Percentiles rank a stretch among this genome's conserved stretches.
These are phyloP conservation scores for Conringia planisiliqua DNA, from an alignment of 345 rosid genomes.

Conservation along the genomic window DNA sequence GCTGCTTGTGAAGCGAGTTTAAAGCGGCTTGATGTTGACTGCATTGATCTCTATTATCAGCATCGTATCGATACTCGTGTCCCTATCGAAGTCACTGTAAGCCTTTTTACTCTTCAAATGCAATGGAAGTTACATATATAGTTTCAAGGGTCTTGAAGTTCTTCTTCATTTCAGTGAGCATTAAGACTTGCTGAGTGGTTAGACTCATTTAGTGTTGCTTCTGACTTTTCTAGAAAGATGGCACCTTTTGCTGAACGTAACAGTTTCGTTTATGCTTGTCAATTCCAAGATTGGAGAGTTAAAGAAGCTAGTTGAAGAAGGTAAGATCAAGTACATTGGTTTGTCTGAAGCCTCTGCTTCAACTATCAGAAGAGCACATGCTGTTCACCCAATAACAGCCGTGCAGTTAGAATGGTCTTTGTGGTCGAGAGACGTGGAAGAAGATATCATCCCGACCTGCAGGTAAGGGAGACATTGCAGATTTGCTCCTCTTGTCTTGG, in stretches of 20 bases:
- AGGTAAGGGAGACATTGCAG: background rate
- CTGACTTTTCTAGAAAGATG: too few relatives aligned
- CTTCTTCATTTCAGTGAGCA: too few relatives aligned
- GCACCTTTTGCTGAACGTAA: background rate
- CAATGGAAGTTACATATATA: too few relatives aligned
- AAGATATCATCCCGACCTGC: slow-evolving; percentile 42
- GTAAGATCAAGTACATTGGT: slow-evolving; percentile 66
- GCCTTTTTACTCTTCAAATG: background rate
- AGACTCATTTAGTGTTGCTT: too few relatives aligned
- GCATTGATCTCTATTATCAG: slow-evolving; percentile 62
- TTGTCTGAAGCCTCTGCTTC: slow-evolving; percentile 78
- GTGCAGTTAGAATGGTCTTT: slow-evolving; percentile 73
- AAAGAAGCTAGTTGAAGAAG: slow-evolving; percentile 69
- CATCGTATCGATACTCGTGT: slow-evolving; percentile 42
- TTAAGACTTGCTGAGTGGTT: too few relatives aligned
- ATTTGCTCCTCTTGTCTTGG: background rate
- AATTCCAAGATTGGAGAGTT: slow-evolving; percentile 47
- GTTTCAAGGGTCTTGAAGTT: too few relatives aligned
- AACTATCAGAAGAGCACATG: slow-evolving; percentile 73
- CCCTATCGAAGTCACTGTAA: slow-evolving; percentile 40
- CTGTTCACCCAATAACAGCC: slow-evolving; percentile 66
- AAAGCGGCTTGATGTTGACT: slow-evolving; percentile 45
- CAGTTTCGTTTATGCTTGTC: background rate
- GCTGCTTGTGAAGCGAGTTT: slow-evolving; percentile 58
- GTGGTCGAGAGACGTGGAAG: slow-evolving; percentile 74